Base-by-base conservation (phyloP, 148 eudicot genomes). In the Fagopyrum tataricum region DNA sequence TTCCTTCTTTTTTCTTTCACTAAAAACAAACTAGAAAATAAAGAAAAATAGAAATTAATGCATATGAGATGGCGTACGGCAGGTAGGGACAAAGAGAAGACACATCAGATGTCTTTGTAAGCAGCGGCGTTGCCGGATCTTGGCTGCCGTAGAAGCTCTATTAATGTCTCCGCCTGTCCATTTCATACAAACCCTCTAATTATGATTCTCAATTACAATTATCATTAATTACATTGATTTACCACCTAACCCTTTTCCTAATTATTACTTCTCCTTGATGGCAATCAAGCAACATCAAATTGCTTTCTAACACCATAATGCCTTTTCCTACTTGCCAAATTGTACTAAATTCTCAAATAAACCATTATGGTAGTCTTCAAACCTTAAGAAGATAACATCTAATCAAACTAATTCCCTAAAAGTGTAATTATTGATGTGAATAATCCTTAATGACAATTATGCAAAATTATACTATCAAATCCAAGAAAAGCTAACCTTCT, bases 61-160 rank as follows among this genome's bases (percentile, higher is more conserved):
- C 48, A 46, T 8, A 46, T 51, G 56, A 51, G 56, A 17, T 51
- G 62, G 62, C 26, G 31, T 56, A 56, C 62, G 62, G 62, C 62
- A 56, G 26, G 62, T 56, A 46, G 39, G 21, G 46, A 26, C 39
- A 56, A 56, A 21, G 62, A 2, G 10, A 56, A 55, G 72, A 56
- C 82, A 79, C 48, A 46, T 85, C 90, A 74, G 83, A 82, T 70
- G 80, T 72, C 64, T 37, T 49, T 81, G n/a, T 20, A 17, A 20
- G 84, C 84, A 81, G 89, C 95, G 84, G 40, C 71, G 84, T 83
- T 83, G 78, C 81, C 86, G 93, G 96, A 92, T 93, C 98, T 87
- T 78, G 98, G 98, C 84, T 85, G 96, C 90, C 98, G 83, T 76
- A 93, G 91, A 75, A 90, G 88, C 79, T 85, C 90, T 73, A 90